Evolutionary conservation across 352 stramenopile genomes (phyloP).

Genomic region (Phytophthora idaei): DNA sequence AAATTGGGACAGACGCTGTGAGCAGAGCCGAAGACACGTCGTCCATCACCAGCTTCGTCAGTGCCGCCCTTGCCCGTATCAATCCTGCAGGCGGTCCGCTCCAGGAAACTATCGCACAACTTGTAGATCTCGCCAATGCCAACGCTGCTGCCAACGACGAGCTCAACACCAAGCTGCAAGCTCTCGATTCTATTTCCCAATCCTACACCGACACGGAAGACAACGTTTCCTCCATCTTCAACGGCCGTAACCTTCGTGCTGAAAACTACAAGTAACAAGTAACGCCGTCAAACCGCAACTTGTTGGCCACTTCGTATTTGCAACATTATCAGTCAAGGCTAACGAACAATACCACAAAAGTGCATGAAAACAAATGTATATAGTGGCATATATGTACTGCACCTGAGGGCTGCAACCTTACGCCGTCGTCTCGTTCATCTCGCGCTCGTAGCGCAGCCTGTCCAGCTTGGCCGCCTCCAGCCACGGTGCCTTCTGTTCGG

Average conservation of each 20-base stretch:
- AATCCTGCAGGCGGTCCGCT: neutral
- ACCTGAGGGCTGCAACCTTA: conserved; percentile 23
- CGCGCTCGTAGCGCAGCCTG: conserved; percentile 63
- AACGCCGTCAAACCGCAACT: neutral
- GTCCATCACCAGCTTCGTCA: conserved; percentile 12
- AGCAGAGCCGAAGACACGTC: conserved; percentile 19
- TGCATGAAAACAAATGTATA: conserved; percentile 39
- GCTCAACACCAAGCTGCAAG: conserved; percentile 24
- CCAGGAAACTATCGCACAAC: conserved; percentile 7
- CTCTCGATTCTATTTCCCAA: conserved; percentile 4
- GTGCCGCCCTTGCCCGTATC: conserved; percentile 10
- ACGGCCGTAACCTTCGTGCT: conserved; percentile 23
- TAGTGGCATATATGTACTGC: conserved; percentile 27
- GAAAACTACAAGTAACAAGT: conserved; percentile 9
- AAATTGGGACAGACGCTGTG: conserved; percentile 9
- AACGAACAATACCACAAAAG: neutral
- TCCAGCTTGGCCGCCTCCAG: conserved; percentile 64
- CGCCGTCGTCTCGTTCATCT: conserved; percentile 71
- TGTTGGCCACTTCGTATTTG: neutral
- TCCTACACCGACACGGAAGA: conserved; percentile 14
- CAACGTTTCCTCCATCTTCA: conserved; percentile 18
- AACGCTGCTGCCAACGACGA: conserved; percentile 18
- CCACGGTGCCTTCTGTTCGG: conserved; percentile 64
- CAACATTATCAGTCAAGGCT: neutral
- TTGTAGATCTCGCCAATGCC: conserved; percentile 3